A percentile compares a stretch with the other conserved stretches of the same genome.
Conservation (phyloP, 768 basidiomycete genomes). For the Lactarius sp. region DNA sequence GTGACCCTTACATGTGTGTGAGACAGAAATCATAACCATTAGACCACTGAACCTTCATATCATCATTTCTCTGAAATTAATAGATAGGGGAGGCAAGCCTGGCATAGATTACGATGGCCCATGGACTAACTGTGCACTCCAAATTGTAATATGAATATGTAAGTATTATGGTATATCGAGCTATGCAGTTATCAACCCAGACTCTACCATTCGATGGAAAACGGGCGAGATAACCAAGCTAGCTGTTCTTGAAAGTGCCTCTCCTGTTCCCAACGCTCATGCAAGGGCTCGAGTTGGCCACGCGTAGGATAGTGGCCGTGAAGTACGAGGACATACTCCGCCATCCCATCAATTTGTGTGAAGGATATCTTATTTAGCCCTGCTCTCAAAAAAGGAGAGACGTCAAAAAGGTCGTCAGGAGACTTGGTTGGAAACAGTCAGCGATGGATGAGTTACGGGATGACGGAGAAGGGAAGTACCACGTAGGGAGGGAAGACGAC, state of each 20-base stretch:
- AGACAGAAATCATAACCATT: slow-evolving; percentile 49
- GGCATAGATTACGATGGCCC: no score
- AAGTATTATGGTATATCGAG: no score
- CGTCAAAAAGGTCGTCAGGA: slow-evolving; percentile 11
- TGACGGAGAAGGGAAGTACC: background rate
- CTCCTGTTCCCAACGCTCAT: slow-evolving; percentile 10
- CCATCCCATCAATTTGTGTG: slow-evolving; percentile 10
- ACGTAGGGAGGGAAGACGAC: slow-evolving; percentile 7
- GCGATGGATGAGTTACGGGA: background rate
- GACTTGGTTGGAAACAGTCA: slow-evolving; percentile 2
- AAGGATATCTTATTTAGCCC: slow-evolving; percentile 14
- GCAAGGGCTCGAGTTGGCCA: background rate
- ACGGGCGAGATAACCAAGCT: slow-evolving; percentile 4
- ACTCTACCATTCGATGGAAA: background rate
- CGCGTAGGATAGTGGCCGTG: slow-evolving; percentile 18
- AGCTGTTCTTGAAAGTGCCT: background rate
- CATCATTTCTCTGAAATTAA: no score
- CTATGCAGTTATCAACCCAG: background rate
- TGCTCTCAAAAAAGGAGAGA: slow-evolving; percentile 10
- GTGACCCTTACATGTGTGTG: slow-evolving; percentile 35
- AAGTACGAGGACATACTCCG: slow-evolving; percentile 12
- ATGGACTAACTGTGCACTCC: no score
- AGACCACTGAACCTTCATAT: slow-evolving; percentile 39
- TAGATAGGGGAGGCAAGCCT: no score
- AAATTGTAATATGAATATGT: no score